phyloP scores from a whole-genome alignment of 352 stramenopile genomes.

The Pythium dissotocum region DNA sequence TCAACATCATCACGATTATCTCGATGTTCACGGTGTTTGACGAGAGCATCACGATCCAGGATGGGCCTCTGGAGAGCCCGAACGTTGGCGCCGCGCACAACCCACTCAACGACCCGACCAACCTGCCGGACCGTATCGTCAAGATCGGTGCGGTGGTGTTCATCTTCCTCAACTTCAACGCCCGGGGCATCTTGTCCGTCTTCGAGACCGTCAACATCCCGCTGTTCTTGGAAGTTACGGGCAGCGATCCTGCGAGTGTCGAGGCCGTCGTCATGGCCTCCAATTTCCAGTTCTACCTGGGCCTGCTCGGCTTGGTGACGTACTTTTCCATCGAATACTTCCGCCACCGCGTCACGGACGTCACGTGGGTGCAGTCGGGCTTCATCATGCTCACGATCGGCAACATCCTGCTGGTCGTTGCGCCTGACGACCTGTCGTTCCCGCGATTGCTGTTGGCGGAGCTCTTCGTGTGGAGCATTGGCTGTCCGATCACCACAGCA shows the following conservation, averaged over 20 bases:
- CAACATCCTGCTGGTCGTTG: constrained; percentile 57
- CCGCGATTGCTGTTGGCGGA: constrained; percentile 49
- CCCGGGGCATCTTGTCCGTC: constrained; percentile 73
- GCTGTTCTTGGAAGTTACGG: constrained; percentile 69
- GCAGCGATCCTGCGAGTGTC: constrained; percentile 53
- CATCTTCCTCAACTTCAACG: constrained; percentile 82
- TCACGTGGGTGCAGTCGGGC: constrained; percentile 69
- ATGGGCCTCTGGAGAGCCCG: constrained; percentile 59
- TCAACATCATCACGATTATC: constrained; percentile 70
- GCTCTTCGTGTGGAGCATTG: constrained; percentile 82
- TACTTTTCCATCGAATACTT: constrained; percentile 85
- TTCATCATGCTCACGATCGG: constrained; percentile 64
- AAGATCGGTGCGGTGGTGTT: constrained; percentile 73
- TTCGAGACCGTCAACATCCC: constrained; percentile 88
- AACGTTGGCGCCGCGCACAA: constrained; percentile 39
- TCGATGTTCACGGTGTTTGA: constrained; percentile 66
- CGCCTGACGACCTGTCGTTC: constrained; percentile 49
- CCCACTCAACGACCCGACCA: constrained; percentile 52
- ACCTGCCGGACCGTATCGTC: constrained; percentile 64
- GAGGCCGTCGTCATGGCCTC: constrained; percentile 62
- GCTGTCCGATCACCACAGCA: constrained; percentile 74
- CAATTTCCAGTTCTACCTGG: constrained; percentile 84
- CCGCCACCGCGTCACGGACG: constrained; percentile 62
- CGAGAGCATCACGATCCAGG: constrained; percentile 47
- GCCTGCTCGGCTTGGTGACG: constrained; percentile 65